These are phyloP conservation scores for Cenchrus fungigraminus DNA, from an alignment of 176 grass and related monocot species.

Conservation along the genomic window DNA sequence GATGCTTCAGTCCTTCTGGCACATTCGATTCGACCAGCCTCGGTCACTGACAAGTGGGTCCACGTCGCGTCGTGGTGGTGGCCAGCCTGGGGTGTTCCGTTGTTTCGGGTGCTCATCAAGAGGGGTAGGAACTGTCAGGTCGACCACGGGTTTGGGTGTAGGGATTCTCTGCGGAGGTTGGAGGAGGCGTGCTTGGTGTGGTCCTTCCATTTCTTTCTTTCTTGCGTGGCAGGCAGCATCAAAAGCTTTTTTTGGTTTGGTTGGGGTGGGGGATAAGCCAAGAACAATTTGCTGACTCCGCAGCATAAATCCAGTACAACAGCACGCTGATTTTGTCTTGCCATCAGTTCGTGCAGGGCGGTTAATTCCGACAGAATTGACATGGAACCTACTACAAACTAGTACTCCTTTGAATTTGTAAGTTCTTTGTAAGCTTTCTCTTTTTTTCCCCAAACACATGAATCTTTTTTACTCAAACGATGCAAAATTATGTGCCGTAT, in stretches of 20 bases:
- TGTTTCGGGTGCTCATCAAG: accelerated
- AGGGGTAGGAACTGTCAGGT: background rate
- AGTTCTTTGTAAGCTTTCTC: too few relatives aligned
- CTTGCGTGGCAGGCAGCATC: background rate
- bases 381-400: too few relatives aligned
- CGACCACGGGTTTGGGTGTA: background rate
- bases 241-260: background rate
- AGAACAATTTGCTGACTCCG: background rate
- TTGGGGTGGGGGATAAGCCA: background rate
- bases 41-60: background rate
- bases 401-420: too few relatives aligned
- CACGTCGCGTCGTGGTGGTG: background rate
- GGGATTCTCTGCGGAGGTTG: slow-evolving; percentile 12
- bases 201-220: background rate
- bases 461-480: too few relatives aligned
- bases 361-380: too few relatives aligned
- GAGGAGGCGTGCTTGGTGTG: background rate
- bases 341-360: background rate
- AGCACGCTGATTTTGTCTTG: background rate
- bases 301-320: background rate
- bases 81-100: background rate
- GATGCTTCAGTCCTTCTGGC: background rate
- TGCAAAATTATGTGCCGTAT: too few relatives aligned
- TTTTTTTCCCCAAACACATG: too few relatives aligned
- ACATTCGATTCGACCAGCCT: accelerated